These are phyloP conservation scores for Scedosporium aurantiacum DNA, from an alignment of 2,329 filamentous ascomycete species.

Conservation along the genomic window DNA sequence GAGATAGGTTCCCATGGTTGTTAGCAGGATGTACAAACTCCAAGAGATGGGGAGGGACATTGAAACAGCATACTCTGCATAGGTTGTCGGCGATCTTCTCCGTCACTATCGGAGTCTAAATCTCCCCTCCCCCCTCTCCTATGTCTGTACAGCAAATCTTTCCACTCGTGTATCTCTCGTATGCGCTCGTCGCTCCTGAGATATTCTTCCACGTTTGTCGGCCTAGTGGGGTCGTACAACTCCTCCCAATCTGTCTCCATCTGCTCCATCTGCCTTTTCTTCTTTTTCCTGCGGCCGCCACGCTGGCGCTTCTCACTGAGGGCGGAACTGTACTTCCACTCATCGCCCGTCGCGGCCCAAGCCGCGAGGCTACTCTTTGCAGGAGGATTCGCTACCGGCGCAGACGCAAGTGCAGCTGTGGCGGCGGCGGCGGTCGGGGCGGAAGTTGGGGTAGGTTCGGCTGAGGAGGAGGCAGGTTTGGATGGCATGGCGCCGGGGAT, in stretches of 20 bases:
- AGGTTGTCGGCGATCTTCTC: slow-evolving; percentile 11
- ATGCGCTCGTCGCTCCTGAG: slow-evolving; percentile 74
- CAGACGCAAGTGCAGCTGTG: slow-evolving; percentile 26
- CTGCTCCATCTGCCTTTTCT: slow-evolving; percentile 50
- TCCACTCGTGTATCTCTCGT: slow-evolving; percentile 74
- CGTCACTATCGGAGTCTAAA: slow-evolving; percentile 28
- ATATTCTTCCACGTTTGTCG: slow-evolving; percentile 79
- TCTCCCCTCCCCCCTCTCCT: slow-evolving; percentile 37
- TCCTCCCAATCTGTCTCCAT: slow-evolving; percentile 78
- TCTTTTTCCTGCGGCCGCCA: slow-evolving; percentile 68
- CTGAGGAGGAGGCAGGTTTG: slow-evolving; percentile 16
- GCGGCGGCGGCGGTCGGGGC: slow-evolving; percentile 17
- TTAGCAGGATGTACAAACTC: not conserved
- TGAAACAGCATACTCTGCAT: slow-evolving; percentile 12
- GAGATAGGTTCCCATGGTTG: not conserved
- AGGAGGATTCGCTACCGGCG: slow-evolving; percentile 26
- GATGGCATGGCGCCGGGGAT: slow-evolving; percentile 20
- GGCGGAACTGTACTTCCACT: slow-evolving; percentile 55
- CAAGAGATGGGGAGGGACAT: not conserved
- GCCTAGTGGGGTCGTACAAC: slow-evolving; percentile 73
- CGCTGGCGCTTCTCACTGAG: slow-evolving; percentile 56
- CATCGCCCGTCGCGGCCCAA: slow-evolving; percentile 67
- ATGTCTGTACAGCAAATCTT: slow-evolving; percentile 66
- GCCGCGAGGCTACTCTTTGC: slow-evolving; percentile 65
- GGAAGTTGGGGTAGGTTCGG: slow-evolving; percentile 15